These are phyloP conservation scores for Saraca asoca DNA, from an alignment of 331 rosid species.

Conservation along the genomic window DNA sequence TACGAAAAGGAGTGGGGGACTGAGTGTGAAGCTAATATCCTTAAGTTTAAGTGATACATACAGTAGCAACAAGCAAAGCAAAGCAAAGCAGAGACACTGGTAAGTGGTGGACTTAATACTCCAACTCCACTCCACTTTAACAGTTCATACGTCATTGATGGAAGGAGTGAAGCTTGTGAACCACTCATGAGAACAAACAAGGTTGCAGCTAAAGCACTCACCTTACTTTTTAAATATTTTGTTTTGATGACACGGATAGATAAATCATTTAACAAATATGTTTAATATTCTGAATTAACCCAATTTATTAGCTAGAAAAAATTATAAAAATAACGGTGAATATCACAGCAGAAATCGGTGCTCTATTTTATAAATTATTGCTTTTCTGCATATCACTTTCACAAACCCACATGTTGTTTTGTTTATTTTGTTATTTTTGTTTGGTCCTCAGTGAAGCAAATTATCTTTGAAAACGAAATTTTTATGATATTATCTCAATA, in stretches of 20 bases:
- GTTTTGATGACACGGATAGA: too few relatives aligned
- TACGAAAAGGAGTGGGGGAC: constrained; percentile 8
- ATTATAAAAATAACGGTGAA: too few relatives aligned
- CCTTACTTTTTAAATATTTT: neutral
- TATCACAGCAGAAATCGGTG: too few relatives aligned
- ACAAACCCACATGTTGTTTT: neutral
- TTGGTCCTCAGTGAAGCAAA: constrained; percentile 29
- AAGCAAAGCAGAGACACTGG: constrained; percentile 1
- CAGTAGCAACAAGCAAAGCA: neutral
- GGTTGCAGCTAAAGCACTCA: constrained; percentile 24
- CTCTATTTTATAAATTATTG: too few relatives aligned
- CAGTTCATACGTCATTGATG: constrained; percentile 27
- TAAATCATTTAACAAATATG: too few relatives aligned
- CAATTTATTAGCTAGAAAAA: too few relatives aligned
- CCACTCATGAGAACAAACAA: constrained; percentile 38
- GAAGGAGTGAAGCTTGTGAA: constrained; percentile 30
- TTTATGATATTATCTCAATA: constrained; percentile 14
- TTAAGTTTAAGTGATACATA: constrained; percentile 1
- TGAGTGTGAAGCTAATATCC: neutral
- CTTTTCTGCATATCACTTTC: neutral
- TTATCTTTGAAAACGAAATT: neutral
- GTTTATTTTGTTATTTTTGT: neutral
- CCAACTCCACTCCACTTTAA: constrained; percentile 41
- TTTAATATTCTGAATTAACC: too few relatives aligned
- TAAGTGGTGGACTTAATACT: constrained; percentile 42